Evolutionary conservation across 306 rosid species (phyloP).

Genomic region (Psophocarpus tetragonolobus): DNA sequence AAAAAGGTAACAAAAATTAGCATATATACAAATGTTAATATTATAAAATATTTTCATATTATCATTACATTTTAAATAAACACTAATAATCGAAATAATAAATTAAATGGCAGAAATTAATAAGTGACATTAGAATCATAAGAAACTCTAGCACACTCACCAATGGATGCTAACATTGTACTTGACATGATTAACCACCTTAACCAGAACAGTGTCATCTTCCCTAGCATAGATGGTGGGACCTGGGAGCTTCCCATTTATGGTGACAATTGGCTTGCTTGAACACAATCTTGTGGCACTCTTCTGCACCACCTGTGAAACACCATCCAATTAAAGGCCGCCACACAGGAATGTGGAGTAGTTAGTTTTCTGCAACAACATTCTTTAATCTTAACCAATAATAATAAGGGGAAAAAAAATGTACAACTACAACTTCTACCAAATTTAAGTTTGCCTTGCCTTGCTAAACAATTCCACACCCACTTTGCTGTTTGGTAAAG

Average conservation of each 20-base stretch:
- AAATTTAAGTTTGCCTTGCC: conserved; percentile 40
- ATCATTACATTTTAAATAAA: too few species aligned
- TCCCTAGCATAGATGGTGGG: conserved; percentile 60
- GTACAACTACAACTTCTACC: conserved; percentile 29
- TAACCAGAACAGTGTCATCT: conserved; percentile 49
- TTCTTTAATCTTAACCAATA: conserved; percentile 52
- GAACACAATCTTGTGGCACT: conserved; percentile 54
- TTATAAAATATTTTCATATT: too few species aligned
- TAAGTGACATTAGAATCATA: neutral
- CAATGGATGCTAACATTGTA: conserved; percentile 88
- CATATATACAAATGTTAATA: too few species aligned
- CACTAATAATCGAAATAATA: neutral
- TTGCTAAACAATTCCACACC: conserved; percentile 25
- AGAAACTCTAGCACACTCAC: conserved; percentile 38
- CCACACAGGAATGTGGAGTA: conserved; percentile 43
- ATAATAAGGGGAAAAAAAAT: conserved; percentile 30
- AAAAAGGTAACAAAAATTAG: too few species aligned
- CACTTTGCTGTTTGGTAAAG: conserved; percentile 30
- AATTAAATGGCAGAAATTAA: neutral
- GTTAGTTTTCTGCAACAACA: conserved; percentile 48
- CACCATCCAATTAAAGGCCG: conserved; percentile 28
- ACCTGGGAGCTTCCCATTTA: conserved; percentile 52
- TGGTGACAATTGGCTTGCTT: conserved; percentile 50
- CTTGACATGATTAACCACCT: conserved; percentile 70
- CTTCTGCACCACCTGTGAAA: conserved; percentile 52